Percentiles rank a stretch among this genome's conserved stretches.
phyloP scores from a whole-genome alignment of 225 moss, liverwort and hornwort species.

The Bryoerythrophyllum caledonicum region DNA sequence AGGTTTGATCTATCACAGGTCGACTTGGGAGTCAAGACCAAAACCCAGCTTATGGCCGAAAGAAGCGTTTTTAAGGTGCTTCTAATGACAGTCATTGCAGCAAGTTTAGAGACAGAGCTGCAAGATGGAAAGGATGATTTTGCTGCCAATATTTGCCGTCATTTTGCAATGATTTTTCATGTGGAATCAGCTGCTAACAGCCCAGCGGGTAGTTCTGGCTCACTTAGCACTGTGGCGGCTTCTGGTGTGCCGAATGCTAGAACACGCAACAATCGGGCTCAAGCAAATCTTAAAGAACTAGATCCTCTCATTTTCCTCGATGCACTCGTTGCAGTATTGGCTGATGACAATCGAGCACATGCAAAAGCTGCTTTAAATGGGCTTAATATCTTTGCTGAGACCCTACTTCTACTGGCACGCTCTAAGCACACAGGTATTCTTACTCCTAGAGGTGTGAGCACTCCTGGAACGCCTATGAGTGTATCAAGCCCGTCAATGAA shows the following conservation, averaged over 20 bases:
- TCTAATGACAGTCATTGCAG: slow-evolving; percentile 97
- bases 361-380: slow-evolving; percentile 98
- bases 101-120: slow-evolving; percentile 93
- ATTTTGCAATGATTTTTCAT: slow-evolving; percentile 99
- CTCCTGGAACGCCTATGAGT: slow-evolving; percentile 99
- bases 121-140: slow-evolving; percentile 98
- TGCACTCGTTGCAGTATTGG: slow-evolving; percentile 92
- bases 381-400: slow-evolving; percentile 98
- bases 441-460: slow-evolving; percentile 98
- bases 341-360: slow-evolving; percentile 96
- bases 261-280: slow-evolving; percentile 75
- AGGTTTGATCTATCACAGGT: slow-evolving; percentile 55
- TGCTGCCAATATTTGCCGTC: slow-evolving; percentile 94
- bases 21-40: slow-evolving; percentile 98
- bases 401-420: slow-evolving; percentile 88
- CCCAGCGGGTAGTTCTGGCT: slow-evolving; percentile 58
- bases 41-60: slow-evolving; percentile 99
- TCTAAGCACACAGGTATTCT: slow-evolving; percentile 97
- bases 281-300: slow-evolving; percentile 94
- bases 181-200: slow-evolving; percentile 89
- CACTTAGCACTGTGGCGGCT: slow-evolving; percentile 49
- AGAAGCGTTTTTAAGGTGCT: slow-evolving; percentile 95
- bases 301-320: slow-evolving; percentile 98
- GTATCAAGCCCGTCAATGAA: slow-evolving; percentile 99
- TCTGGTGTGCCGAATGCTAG: slow-evolving; percentile 75